Conservation (phyloP, 805 yeast species). For the Metschnikowia cubensis region DNA sequence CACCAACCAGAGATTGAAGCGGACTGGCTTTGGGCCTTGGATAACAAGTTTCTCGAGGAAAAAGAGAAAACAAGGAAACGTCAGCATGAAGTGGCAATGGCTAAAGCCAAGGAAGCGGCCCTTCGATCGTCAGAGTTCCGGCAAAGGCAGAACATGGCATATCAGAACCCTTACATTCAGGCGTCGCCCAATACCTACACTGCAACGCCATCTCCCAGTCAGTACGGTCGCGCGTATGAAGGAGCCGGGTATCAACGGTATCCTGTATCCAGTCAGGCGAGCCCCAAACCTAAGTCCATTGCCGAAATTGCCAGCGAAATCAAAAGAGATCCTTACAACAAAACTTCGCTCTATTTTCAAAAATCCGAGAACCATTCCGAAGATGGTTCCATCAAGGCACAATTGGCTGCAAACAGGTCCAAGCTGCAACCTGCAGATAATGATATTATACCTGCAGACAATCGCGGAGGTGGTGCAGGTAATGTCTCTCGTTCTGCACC, state of each 20-base stretch:
- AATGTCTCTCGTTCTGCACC: conserved; percentile 6
- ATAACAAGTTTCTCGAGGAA: conserved; percentile 78
- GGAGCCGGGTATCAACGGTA: background rate
- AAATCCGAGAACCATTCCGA: background rate
- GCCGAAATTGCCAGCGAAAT: conserved; percentile 42
- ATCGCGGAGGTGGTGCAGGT: conserved; percentile 9
- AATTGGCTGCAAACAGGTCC: conserved; percentile 45
- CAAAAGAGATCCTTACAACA: conserved; percentile 24
- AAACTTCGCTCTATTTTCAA: conserved; percentile 33
- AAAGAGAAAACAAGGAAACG: conserved; percentile 62
- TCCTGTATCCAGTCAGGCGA: background rate
- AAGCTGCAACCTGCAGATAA: conserved; percentile 9
- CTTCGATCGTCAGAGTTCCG: conserved; percentile 48
- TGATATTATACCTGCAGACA: conserved; percentile 3
- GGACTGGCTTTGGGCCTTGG: conserved; percentile 95
- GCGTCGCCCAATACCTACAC: conserved; percentile 4
- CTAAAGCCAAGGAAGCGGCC: conserved; percentile 55
- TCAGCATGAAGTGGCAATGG: conserved; percentile 61
- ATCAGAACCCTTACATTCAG: background rate
- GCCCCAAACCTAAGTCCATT: conserved; percentile 31
- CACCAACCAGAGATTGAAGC: conserved; percentile 60
- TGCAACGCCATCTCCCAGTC: background rate
- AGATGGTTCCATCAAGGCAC: conserved; percentile 37
- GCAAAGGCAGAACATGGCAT: conserved; percentile 37
- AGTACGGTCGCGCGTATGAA: background rate